A percentile compares a stretch with the other conserved stretches of the same genome.
These are phyloP conservation scores for Annulohypoxylon nitens DNA, from an alignment of 495 filamentous ascomycete genomes.

Conservation along the genomic window DNA sequence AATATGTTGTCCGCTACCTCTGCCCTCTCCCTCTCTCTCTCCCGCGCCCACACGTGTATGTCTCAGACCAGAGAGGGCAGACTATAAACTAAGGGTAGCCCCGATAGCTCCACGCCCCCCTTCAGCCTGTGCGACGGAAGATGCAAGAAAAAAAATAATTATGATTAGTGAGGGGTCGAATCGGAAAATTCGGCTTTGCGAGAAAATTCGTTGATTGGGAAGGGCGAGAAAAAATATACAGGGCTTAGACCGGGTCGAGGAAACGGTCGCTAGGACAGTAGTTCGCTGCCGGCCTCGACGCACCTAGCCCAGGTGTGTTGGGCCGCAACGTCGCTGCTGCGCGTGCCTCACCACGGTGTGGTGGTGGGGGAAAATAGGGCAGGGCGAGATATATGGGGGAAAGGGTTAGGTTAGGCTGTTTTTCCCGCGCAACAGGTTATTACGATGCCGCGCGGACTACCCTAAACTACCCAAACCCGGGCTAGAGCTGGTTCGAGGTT, in stretches of 20 bases:
- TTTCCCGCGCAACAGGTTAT: constrained; percentile 1
- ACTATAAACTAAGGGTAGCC: constrained; percentile 15
- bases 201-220: constrained; percentile 28
- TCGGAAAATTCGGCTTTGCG: constrained; percentile 42
- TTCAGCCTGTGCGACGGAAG: constrained; percentile 25
- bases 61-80: constrained; percentile 20
- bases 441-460: constrained; percentile 17
- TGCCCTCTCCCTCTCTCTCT: not conserved
- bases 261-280: not conserved
- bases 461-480: constrained; percentile 17
- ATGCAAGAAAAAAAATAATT: constrained; percentile 6
- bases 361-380: constrained; percentile 11
- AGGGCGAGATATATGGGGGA: not conserved
- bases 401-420: not conserved
- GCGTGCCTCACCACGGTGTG: constrained; percentile 15
- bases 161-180: constrained; percentile 19
- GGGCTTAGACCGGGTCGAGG: constrained; percentile 10
- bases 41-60: constrained; percentile 35
- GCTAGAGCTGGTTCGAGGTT: constrained; percentile 27
- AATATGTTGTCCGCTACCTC: constrained; percentile 37
- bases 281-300: not conserved
- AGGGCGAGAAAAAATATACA: constrained; percentile 1
- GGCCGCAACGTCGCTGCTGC: constrained; percentile 16
- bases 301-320: constrained; percentile 24
- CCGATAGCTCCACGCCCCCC: constrained; percentile 43